Conservation (phyloP, 2,329 filamentous ascomycete genomes). For the Fusarium heterosporum region DNA sequence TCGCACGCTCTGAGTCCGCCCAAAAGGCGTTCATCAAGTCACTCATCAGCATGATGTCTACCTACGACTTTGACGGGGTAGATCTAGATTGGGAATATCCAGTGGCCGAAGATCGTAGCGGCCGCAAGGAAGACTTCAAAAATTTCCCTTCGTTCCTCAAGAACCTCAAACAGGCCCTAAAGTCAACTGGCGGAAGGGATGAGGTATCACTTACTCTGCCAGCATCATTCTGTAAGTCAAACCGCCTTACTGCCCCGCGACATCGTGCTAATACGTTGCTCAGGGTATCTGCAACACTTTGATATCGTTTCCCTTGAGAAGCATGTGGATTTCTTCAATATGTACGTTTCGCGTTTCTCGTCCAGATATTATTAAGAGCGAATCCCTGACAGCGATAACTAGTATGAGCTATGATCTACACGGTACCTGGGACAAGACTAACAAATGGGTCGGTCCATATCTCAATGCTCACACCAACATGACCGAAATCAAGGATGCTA, state of each 20-base stretch:
- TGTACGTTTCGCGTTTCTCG: constrained; percentile 1
- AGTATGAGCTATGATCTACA: constrained; percentile 54
- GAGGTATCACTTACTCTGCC: constrained; percentile 14
- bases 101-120: constrained; percentile 51
- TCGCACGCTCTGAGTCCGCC: background rate
- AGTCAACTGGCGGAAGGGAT: constrained; percentile 11
- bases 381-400: background rate
- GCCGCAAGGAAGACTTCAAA: background rate
- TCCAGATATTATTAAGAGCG: background rate
- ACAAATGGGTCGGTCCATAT: constrained; percentile 43
- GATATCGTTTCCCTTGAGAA: constrained; percentile 8
- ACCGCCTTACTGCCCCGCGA: background rate
- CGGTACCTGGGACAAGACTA: constrained; percentile 53
- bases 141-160: constrained; percentile 5
- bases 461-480: constrained; percentile 59
- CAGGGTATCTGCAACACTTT: constrained; percentile 19
- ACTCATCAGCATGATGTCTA: constrained; percentile 27
- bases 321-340: constrained; percentile 22
- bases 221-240: constrained; percentile 20
- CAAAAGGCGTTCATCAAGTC: constrained; percentile 1
- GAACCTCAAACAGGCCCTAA: constrained; percentile 3
- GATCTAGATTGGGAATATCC: constrained; percentile 49
- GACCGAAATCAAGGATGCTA: constrained; percentile 56
- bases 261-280: background rate
- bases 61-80: constrained; percentile 43